Evolutionary conservation across 2,329 filamentous ascomycete genomes (phyloP).

Genomic region (Bipolaris zeicola): DNA sequence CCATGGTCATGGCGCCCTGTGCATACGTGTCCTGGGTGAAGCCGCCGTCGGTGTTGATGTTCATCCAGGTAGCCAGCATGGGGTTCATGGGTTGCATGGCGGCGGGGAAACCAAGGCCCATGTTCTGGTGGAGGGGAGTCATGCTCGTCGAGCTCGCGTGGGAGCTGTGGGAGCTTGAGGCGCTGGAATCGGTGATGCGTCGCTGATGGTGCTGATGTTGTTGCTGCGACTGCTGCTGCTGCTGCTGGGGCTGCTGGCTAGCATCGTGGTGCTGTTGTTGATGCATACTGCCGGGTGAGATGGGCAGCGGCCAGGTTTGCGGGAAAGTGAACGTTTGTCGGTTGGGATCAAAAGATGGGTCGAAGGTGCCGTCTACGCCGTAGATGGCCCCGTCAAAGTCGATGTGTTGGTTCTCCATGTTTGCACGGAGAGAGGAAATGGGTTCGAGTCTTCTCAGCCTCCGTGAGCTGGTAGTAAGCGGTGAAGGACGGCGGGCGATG

Average conservation of each 20-base stretch:
- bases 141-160: constrained; percentile 37
- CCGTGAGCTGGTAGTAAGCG: constrained; percentile 42
- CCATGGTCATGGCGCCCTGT: constrained; percentile 38
- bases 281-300: constrained; percentile 45
- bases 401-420: constrained; percentile 53
- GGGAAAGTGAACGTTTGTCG: constrained; percentile 39
- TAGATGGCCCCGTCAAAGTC: constrained; percentile 45
- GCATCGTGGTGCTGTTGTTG: constrained; percentile 23
- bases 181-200: constrained; percentile 36
- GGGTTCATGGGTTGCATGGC: constrained; percentile 44
- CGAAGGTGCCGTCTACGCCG: constrained; percentile 48
- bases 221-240: constrained; percentile 24
- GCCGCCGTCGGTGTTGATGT: constrained; percentile 44
- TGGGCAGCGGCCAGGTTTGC: constrained; percentile 48
- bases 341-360: constrained; percentile 46
- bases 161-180: constrained; percentile 29
- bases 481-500: constrained; percentile 34
- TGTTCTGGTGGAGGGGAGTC: constrained; percentile 44
- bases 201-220: constrained; percentile 34
- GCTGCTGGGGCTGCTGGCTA: constrained; percentile 18
- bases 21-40: constrained; percentile 38
- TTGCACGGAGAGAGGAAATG: constrained; percentile 26
- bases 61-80: constrained; percentile 52
- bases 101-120: constrained; percentile 40
- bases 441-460: constrained; percentile 41